Evolutionary conservation across 2,329 filamentous ascomycete genomes (phyloP).

Genomic region (Lojkania enalia): DNA sequence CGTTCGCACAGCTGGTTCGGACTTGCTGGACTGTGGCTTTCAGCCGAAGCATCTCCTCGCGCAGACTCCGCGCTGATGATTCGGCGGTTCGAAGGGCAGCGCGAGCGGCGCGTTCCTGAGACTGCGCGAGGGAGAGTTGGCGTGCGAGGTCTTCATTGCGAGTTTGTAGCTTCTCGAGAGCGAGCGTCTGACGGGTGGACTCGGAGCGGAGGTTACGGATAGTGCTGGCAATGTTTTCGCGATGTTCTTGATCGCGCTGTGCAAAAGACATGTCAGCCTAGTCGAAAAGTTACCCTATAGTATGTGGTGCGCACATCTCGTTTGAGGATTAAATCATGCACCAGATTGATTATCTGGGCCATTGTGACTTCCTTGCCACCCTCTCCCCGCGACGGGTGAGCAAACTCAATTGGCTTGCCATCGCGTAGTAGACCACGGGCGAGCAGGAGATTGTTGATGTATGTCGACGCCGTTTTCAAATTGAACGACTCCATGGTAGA

Average conservation of each 20-base stretch:
- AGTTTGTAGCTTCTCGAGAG: conserved; percentile 62
- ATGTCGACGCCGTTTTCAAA: conserved; percentile 63
- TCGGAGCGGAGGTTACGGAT: conserved; percentile 77
- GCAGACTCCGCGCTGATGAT: conserved; percentile 71
- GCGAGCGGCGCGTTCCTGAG: conserved; percentile 71
- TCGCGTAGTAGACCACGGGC: conserved; percentile 64
- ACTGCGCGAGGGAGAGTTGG: conserved; percentile 62
- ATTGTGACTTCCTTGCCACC: conserved; percentile 70
- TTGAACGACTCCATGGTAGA: conserved; percentile 52
- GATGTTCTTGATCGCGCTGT: conserved; percentile 90
- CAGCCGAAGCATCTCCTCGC: conserved; percentile 79
- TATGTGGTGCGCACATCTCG: conserved; percentile 88
- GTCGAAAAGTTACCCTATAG: no score
- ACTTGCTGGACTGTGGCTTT: conserved; percentile 82
- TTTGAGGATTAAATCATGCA: conserved; percentile 89
- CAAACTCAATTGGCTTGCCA: conserved; percentile 80
- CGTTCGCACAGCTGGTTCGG: conserved; percentile 82
- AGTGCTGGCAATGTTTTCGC: conserved; percentile 78
- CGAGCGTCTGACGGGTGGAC: conserved; percentile 70
- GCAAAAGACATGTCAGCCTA: conserved; percentile 13
- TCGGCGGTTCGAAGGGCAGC: conserved; percentile 75
- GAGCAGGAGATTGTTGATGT: conserved; percentile 68
- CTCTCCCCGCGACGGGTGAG: conserved; percentile 66
- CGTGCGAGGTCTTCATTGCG: conserved; percentile 61
- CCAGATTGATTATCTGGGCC: conserved; percentile 84